Base-by-base conservation (phyloP, 495 filamentous ascomycete species). In the Penicillium turbatum region DNA sequence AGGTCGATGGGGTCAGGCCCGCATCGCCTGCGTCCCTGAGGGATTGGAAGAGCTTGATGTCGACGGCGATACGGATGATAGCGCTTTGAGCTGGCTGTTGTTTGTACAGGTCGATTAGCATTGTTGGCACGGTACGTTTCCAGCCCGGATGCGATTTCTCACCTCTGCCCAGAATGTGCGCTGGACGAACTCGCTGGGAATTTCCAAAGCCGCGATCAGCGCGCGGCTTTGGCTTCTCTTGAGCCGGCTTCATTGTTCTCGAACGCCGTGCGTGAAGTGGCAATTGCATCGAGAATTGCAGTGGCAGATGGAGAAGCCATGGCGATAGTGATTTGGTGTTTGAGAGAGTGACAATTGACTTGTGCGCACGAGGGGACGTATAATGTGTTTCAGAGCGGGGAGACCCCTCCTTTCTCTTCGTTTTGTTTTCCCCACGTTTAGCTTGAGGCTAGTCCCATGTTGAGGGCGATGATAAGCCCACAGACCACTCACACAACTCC, bases 161-260 rank as follows among this genome's bases (percentile, higher is more conserved):
- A 72, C 71, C 55, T 74, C 71, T n/a, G 71, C 71, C 70, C 70
- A 74, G 48, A 69, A 70, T 15, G 60, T 73, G 26, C 70, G 69
- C 51, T 69, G 67, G 5, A 73, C 48, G 21, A 68, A 67, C 37
- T 72, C 70, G 42, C 67, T 72, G 0, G 70, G 69, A 11, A 72
- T 62, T 34, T 73, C 67, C 6, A 72, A 37, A 9, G 62, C 57
- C 0, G 67, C 49, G 38, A 66, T 54, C 9, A 72, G 53, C 21
- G 69, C 63, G 15, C 66, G 62, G 5, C 70, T 62, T 34, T 65
- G 61, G 21, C 54, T 53, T 73, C 68, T 34, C 69, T 60, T 19
- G 70, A 56, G 3, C 70, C 69, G 0, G 70, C 51, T 26, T 67
- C 62, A 43, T 65, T 66, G 1, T 63, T 55, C 0, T 67, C 65